A percentile compares a stretch with the other conserved stretches of the same genome.
These are phyloP conservation scores for Saccharomycopsis sp. DNA, from an alignment of 805 yeast genomes.

Conservation along the genomic window DNA sequence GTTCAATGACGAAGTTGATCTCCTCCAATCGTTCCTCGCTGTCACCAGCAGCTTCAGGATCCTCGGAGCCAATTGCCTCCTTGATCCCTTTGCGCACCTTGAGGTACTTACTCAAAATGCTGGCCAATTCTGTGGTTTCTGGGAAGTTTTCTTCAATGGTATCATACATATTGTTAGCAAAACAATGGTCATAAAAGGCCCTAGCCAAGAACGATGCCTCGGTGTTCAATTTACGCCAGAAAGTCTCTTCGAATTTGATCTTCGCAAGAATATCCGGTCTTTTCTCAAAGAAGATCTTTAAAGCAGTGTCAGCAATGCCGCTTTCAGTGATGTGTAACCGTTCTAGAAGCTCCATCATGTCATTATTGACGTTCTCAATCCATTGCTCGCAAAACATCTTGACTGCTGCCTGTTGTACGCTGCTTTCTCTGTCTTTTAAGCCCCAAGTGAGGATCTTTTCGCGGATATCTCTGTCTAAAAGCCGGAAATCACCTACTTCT, in stretches of 20 bases:
- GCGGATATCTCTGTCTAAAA: conserved; percentile 47
- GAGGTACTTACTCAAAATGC: conserved; percentile 49
- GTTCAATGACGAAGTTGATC: conserved; percentile 67
- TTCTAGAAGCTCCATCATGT: conserved; percentile 65
- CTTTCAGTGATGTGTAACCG: conserved; percentile 64
- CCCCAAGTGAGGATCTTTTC: conserved; percentile 79
- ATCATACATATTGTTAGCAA: conserved; percentile 43
- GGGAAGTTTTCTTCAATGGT: conserved; percentile 67
- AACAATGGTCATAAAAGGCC: conserved; percentile 59
- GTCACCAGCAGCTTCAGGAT: conserved; percentile 23
- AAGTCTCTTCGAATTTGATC: conserved; percentile 53
- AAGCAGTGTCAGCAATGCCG: conserved; percentile 58
- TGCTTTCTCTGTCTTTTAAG: conserved; percentile 72
- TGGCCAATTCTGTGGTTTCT: conserved; percentile 68
- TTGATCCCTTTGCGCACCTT: conserved; percentile 35
- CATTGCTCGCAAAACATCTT: conserved; percentile 66
- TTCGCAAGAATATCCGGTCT: conserved; percentile 58
- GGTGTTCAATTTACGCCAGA: conserved; percentile 65
- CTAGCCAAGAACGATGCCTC: conserved; percentile 72
- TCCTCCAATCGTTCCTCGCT: conserved; percentile 44
- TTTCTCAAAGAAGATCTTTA: conserved; percentile 53
- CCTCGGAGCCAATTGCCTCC: conserved; percentile 24
- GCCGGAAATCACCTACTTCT: conserved; percentile 56
- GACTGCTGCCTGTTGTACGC: conserved; percentile 65
- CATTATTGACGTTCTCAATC: conserved; percentile 63